Percentiles rank a stretch among this genome's conserved stretches.
Evolutionary conservation across 768 basidiomycete species (phyloP).

Genomic region (Hericium erinaceus): DNA sequence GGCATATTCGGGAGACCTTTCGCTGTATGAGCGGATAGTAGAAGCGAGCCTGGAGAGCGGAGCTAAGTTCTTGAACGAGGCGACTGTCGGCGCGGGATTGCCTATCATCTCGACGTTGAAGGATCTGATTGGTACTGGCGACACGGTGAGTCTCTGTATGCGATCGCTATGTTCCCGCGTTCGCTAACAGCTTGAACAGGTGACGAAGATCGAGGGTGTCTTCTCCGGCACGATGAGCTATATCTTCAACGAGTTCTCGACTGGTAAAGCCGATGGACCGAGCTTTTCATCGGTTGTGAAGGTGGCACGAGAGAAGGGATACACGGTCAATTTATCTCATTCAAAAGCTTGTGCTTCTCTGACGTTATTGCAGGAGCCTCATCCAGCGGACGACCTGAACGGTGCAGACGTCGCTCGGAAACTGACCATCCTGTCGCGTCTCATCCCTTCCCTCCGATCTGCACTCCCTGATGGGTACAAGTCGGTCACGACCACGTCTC

Average conservation of each 20-base stretch:
- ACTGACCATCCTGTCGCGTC: conserved; percentile 87
- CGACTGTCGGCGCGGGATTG: conserved; percentile 92
- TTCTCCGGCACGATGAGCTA: conserved; percentile 97
- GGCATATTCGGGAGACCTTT: conserved; percentile 69
- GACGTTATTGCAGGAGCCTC: conserved; percentile 66
- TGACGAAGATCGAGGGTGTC: conserved; percentile 92
- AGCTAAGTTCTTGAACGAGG: conserved; percentile 73
- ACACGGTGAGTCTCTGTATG: conserved; percentile 49
- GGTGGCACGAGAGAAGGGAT: conserved; percentile 84
- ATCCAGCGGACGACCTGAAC: conserved; percentile 93
- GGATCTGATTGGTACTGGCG: conserved; percentile 87
- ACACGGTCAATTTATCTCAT: conserved; percentile 36
- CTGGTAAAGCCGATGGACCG: conserved; percentile 55
- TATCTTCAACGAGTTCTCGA: conserved; percentile 95
- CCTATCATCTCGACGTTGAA: conserved; percentile 89
- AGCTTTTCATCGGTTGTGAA: conserved; percentile 86
- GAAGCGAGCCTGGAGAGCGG: conserved; percentile 47
- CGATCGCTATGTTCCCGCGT: neutral
- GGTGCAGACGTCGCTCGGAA: conserved; percentile 97
- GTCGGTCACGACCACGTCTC: conserved; percentile 74
- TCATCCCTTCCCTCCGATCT: conserved; percentile 44
- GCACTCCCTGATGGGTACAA: conserved; percentile 67
- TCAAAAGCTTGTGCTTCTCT: too few species aligned
- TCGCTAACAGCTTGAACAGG: conserved; percentile 27
- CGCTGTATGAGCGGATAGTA: conserved; percentile 62